These are phyloP conservation scores for Phytopythium vexans DNA, from an alignment of 352 stramenopile species.

Conservation along the genomic window DNA sequence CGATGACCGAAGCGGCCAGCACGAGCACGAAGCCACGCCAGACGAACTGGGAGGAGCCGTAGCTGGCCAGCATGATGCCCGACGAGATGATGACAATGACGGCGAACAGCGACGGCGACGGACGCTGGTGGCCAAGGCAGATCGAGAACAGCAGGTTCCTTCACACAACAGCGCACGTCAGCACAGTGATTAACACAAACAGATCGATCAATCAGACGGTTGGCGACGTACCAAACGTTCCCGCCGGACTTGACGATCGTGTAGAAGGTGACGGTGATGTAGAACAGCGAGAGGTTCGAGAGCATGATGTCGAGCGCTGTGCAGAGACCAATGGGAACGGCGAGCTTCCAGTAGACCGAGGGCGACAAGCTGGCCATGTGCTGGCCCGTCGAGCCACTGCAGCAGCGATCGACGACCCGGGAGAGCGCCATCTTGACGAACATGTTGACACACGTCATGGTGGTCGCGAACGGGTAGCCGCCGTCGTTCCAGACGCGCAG, in stretches of 20 bases:
- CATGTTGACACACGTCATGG: constrained; percentile 83
- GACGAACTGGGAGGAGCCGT: constrained; percentile 74
- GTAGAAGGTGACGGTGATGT: constrained; percentile 87
- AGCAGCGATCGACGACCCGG: constrained; percentile 48
- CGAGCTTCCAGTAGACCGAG: constrained; percentile 57
- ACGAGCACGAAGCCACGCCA: constrained; percentile 70
- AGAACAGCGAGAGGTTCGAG: constrained; percentile 82
- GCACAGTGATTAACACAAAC: too few relatives aligned
- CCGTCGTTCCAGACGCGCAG: constrained; percentile 62
- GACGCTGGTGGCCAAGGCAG: constrained; percentile 63
- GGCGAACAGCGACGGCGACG: constrained; percentile 39
- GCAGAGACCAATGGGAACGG: constrained; percentile 73
- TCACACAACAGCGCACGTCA: background rate
- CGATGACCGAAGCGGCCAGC: constrained; percentile 62
- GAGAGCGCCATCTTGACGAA: constrained; percentile 70
- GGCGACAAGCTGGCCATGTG: constrained; percentile 32
- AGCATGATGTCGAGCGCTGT: constrained; percentile 84
- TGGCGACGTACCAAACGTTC: constrained; percentile 56
- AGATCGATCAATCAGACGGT: too few relatives aligned
- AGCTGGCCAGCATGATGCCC: constrained; percentile 70
- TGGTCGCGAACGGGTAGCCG: constrained; percentile 73
- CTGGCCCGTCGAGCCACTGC: constrained; percentile 8
- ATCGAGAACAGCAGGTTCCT: constrained; percentile 82
- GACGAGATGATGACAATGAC: constrained; percentile 71
- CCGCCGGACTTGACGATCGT: constrained; percentile 78